Percentiles rank a stretch among this genome's conserved stretches.
phyloP scores from a whole-genome alignment of 2,329 filamentous ascomycete genomes.

The Aotearoamyces nothofagi region DNA sequence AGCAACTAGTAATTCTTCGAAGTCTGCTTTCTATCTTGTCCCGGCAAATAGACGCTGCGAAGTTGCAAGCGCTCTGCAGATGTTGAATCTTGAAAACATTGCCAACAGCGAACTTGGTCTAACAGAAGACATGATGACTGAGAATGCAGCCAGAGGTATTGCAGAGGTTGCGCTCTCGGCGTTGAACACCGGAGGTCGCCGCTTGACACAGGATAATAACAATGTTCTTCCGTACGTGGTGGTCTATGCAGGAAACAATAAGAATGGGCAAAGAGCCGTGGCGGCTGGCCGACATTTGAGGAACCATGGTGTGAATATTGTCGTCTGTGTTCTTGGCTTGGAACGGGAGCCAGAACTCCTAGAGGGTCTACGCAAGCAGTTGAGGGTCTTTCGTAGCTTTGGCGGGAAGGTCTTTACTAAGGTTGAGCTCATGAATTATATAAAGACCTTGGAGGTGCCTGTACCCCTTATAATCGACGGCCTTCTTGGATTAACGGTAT shows the following conservation, averaged over 20 bases:
- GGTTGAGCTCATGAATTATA: conserved; percentile 42
- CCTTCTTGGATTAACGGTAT: conserved; percentile 69
- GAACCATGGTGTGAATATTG: conserved; percentile 66
- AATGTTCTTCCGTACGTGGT: conserved; percentile 31
- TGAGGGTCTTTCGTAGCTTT: conserved; percentile 71
- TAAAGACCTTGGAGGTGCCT: conserved; percentile 42
- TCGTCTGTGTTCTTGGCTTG: conserved; percentile 72
- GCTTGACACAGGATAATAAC: conserved; percentile 20
- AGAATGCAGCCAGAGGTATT: conserved; percentile 80
- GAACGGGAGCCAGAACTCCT: conserved; percentile 71
- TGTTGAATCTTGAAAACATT: conserved; percentile 85
- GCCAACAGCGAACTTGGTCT: conserved; percentile 77
- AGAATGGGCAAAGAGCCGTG: conserved; percentile 70
- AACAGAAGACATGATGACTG: conserved; percentile 78
- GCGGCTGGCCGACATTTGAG: conserved; percentile 77
- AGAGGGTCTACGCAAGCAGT: conserved; percentile 65
- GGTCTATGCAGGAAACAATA: conserved; percentile 90
- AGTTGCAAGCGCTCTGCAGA: conserved; percentile 59
- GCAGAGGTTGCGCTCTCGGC: conserved; percentile 67
- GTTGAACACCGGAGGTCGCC: conserved; percentile 28
- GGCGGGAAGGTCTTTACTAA: conserved; percentile 58
- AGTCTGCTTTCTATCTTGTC: conserved; percentile 31
- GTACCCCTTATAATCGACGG: conserved; percentile 81
- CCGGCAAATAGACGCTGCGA: conserved; percentile 43
- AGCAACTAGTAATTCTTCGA: conserved; percentile 10